A percentile compares a stretch with the other conserved stretches of the same genome.
Evolutionary conservation across 805 yeast genomes (phyloP).

Genomic region (Candida coquimbonensis): DNA sequence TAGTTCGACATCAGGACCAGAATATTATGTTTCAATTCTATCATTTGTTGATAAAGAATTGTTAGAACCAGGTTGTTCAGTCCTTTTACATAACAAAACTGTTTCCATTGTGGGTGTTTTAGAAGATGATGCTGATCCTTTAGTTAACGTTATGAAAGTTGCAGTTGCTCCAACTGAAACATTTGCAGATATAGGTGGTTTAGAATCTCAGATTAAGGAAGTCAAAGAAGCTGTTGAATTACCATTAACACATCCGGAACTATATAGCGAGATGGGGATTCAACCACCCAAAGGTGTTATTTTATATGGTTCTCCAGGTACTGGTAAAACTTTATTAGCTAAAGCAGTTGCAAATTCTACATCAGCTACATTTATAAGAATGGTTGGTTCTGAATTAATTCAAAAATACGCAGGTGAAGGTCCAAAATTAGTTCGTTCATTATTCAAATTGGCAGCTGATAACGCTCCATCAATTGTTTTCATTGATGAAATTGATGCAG

Average conservation of each 20-base stretch:
- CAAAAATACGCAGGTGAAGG: conserved; percentile 98
- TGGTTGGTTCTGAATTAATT: conserved; percentile 94
- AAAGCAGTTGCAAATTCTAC: conserved; percentile 99
- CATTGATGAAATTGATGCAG: conserved; percentile 97
- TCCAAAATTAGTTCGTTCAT: conserved; percentile 87
- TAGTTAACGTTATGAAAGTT: conserved; percentile 95
- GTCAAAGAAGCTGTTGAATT: conserved; percentile 95
- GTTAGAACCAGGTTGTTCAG: conserved; percentile 95
- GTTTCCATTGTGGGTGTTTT: conserved; percentile 97
- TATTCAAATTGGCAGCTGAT: conserved; percentile 94
- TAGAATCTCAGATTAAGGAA: conserved; percentile 93
- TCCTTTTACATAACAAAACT: conserved; percentile 88
- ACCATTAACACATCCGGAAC: conserved; percentile 93
- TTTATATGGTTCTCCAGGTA: conserved; percentile 96
- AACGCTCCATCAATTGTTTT: conserved; percentile 98
- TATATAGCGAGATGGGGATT: conserved; percentile 97
- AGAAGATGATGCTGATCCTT: conserved; percentile 96
- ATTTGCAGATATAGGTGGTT: conserved; percentile 95
- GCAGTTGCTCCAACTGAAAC: conserved; percentile 97
- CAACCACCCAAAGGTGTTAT: conserved; percentile 98
- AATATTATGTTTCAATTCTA: conserved; percentile 90
- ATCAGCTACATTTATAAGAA: conserved; percentile 89
- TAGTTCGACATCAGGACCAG: conserved; percentile 92
- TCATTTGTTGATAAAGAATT: conserved; percentile 96
- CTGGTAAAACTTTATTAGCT: conserved; percentile 92